Conservation (phyloP, 2,329 filamentous ascomycete genomes). For the Fusarium chuoi region DNA sequence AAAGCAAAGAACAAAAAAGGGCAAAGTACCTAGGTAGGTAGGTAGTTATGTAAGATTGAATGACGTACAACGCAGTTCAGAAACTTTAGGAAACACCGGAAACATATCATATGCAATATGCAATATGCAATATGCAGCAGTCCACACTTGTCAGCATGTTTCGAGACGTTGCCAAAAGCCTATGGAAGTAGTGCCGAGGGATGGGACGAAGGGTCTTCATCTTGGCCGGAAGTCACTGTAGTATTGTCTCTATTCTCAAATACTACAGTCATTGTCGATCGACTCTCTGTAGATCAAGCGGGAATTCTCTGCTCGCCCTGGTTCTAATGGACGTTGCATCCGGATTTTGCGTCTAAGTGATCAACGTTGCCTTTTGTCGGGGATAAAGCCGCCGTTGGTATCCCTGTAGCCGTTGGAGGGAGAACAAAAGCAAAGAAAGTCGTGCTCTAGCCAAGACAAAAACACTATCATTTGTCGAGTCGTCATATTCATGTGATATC, state of each 20-base stretch:
- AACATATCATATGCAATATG: slow-evolving; percentile 6
- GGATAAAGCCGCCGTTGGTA: slow-evolving; percentile 1
- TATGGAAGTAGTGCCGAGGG: neutral
- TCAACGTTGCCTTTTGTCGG: slow-evolving; percentile 17
- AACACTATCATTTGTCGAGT: neutral
- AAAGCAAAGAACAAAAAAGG: slow-evolving; percentile 10
- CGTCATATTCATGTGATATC: slow-evolving; percentile 5
- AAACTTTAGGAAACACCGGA: slow-evolving; percentile 18
- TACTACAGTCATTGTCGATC: slow-evolving; percentile 12
- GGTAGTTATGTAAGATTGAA: slow-evolving; percentile 2
- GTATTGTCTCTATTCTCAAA: neutral
- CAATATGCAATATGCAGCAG: neutral
- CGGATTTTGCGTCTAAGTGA: slow-evolving; percentile 16
- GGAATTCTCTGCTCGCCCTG: slow-evolving; percentile 1
- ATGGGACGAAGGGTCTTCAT: slow-evolving; percentile 5
- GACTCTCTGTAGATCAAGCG: slow-evolving; percentile 23
- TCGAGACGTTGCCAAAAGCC: neutral
- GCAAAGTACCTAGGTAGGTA: neutral
- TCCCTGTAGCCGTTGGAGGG: slow-evolving; percentile 1
- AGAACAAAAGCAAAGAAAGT: slow-evolving; percentile 4
- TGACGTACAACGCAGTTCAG: slow-evolving; percentile 5
- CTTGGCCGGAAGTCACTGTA: neutral
- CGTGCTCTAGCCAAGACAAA: neutral
- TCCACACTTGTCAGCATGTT: slow-evolving; percentile 11
- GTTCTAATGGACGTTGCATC: slow-evolving; percentile 10